These are phyloP conservation scores for Solanum hybrid DNA, from an alignment of 305 asterid genomes.

Conservation along the genomic window DNA sequence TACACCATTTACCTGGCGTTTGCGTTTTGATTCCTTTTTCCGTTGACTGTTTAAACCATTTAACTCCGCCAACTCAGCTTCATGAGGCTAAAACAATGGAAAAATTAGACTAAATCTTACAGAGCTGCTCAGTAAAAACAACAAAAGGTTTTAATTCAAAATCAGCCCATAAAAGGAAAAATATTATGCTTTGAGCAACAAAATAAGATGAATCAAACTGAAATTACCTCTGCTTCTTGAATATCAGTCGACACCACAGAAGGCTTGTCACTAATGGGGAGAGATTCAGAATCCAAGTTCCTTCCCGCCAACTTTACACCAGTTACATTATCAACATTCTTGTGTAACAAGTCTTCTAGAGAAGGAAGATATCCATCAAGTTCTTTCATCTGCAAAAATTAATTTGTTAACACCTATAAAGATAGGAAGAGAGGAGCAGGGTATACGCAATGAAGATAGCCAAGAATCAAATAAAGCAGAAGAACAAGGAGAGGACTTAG, in stretches of 20 bases:
- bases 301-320: too few relatives aligned
- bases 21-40: conserved; percentile 25
- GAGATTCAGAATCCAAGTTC: too few relatives aligned
- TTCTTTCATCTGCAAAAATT: conserved; percentile 50
- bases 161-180: too few relatives aligned
- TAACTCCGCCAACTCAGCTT: conserved; percentile 23
- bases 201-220: too few relatives aligned
- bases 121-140: too few relatives aligned
- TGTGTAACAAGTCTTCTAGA: conserved; percentile 25
- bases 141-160: too few relatives aligned
- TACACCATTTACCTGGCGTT: conserved; percentile 45
- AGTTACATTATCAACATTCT: too few relatives aligned
- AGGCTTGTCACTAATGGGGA: too few relatives aligned
- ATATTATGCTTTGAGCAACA: too few relatives aligned
- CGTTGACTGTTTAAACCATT: conserved; percentile 23
- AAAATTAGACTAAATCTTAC: background rate
- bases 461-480: background rate
- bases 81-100: conserved; percentile 17
- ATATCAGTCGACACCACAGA: too few relatives aligned
- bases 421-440: background rate
- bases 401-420: conserved; percentile 5
- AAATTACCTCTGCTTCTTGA: too few relatives aligned
- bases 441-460: background rate
- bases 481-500: too few relatives aligned
- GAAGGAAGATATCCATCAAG: conserved; percentile 62